These are phyloP conservation scores for Dispira parvispora DNA, from an alignment of 192 early-diverging fungal species.

Conservation along the genomic window DNA sequence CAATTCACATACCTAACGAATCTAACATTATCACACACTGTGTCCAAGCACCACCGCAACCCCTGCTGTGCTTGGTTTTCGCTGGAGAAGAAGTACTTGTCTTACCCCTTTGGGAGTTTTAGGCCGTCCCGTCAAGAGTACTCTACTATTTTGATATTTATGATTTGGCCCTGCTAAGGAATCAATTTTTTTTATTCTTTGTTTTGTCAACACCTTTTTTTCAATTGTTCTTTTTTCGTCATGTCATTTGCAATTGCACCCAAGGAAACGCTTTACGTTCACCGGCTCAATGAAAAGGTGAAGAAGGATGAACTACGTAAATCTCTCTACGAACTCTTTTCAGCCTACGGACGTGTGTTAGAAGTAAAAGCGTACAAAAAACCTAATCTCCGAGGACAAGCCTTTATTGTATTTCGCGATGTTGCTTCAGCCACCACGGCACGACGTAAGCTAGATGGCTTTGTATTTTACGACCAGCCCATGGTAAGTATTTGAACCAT, in stretches of 20 bases:
- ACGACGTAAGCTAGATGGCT: conserved; percentile 72
- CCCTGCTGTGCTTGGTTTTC: no score
- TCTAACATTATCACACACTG: no score
- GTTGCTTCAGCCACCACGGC: conserved; percentile 75
- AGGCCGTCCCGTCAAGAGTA: no score
- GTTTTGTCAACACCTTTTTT: no score
- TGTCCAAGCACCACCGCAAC: no score
- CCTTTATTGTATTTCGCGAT: conserved; percentile 78
- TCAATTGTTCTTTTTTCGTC: no score
- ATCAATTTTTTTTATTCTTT: no score
- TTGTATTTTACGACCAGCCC: conserved; percentile 61
- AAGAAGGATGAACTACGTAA: conserved; percentile 50
- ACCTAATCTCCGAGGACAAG: conserved; percentile 78
- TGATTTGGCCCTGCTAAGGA: no score
- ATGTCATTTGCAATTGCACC: conserved; percentile 21
- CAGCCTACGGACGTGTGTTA: conserved; percentile 68
- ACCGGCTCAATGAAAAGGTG: conserved; percentile 52
- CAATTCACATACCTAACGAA: no score
- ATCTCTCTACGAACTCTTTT: conserved; percentile 69
- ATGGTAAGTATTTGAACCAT: conserved; percentile 36
- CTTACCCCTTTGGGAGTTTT: no score
- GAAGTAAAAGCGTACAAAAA: conserved; percentile 78
- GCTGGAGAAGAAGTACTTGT: no score
- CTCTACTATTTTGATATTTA: no score
- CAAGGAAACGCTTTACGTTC: conserved; percentile 75